Base-by-base conservation (phyloP, 2,329 filamentous ascomycete genomes). In the Monosporascus sp. region DNA sequence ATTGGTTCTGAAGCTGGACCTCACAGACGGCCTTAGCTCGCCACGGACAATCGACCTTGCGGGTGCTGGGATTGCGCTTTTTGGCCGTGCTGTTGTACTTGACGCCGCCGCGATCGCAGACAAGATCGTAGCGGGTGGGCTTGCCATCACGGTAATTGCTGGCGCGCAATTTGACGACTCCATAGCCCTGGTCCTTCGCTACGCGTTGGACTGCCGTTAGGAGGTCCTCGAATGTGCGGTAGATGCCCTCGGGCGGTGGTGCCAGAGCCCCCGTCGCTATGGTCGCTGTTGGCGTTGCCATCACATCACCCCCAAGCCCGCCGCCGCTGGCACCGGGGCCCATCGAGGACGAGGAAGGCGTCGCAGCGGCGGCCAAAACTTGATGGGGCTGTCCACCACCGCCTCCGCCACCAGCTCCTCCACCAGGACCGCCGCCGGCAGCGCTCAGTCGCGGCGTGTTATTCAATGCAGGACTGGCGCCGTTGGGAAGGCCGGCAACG, bases 21-120 rank as follows among this genome's bases (percentile, higher is more conserved):
- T 85, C 81, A 57, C 81, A 85, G 22, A 85, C 81, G 24, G 81
- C 81, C 70, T 85, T 85, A 52, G 81, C 81, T 50, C 80, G 78
- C 72, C 82, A 85, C 11, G 81, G 81, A 53, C 81, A 85, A 65
- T 85, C 81, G 52, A 85, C 80, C 69, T 85, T 85, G 64, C 81
- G 80, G 44, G 81, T 85, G 51, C 79, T 83, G 1, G 81, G 81
- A 60, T 82, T 84, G 53, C 81, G 78, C 71, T 84, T 85, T 74
- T 84, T 84, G 7, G 81, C 81, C 1, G 81, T 85, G 68, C 81
- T 84, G 70, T 74, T 82, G 69, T 85, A 85, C 68, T 84, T 85
- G 64, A 85, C 81, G 55, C 81, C 81, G 51, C 81, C 81, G 41
- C 81, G 80, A 59, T 85, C 81, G 68, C 81, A 85, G 36, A 85